Conservation (phyloP, 2,329 filamentous ascomycete genomes). For the Rhytidhysteron rufulum region DNA sequence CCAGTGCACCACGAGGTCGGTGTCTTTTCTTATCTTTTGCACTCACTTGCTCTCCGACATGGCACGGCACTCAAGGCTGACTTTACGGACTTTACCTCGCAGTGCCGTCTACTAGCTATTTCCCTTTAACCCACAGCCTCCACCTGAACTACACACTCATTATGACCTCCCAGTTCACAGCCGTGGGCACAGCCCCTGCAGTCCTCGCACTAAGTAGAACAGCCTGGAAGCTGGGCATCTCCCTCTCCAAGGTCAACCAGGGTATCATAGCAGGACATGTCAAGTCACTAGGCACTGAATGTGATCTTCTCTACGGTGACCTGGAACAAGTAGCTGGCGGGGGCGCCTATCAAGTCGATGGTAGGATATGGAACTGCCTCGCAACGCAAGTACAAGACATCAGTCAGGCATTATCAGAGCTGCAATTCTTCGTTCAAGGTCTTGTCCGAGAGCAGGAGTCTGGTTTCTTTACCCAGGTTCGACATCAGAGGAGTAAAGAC, state of each 20-base stretch:
- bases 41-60: no score
- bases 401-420: conserved; percentile 10
- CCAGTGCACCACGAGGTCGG: no score
- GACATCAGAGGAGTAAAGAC: conserved; percentile 9
- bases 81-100: no score
- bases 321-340: conserved; percentile 9
- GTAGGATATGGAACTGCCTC: conserved; percentile 13
- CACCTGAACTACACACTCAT: conserved; percentile 5
- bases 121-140: conserved; percentile 3
- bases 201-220: conserved; percentile 14
- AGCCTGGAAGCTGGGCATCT: conserved; percentile 14
- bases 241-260: conserved; percentile 13
- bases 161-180: conserved; percentile 4
- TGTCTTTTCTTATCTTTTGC: no score
- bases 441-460: conserved; percentile 7
- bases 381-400: conserved; percentile 11
- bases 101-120: no score
- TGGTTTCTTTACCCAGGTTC: conserved; percentile 5
- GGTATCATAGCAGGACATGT: conserved; percentile 11
- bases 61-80: no score
- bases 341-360: conserved; percentile 7
- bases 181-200: conserved; percentile 8
- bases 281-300: conserved; percentile 16
- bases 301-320: conserved; percentile 16
- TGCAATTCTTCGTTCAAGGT: conserved; percentile 12